Evolutionary conservation across 257 asterid species (phyloP), one percentile per base, ranked within the genome.

Genomic region (Penstemon barbatus): DNA sequence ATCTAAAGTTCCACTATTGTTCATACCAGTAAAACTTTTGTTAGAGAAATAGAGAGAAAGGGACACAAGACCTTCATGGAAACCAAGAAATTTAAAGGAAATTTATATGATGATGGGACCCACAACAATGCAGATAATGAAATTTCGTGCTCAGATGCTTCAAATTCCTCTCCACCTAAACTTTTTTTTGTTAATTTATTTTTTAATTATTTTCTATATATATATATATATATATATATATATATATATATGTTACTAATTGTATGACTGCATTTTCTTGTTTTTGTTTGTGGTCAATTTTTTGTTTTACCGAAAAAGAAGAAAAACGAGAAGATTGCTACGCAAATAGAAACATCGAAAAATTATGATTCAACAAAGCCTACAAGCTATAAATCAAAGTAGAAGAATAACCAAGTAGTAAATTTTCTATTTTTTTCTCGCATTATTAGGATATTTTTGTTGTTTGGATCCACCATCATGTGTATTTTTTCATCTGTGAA

Each of bases 371-470:
- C 79, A 5, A 69, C 54, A 58, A 85, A 77, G 70, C 66, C 83
- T 25, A 81, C 77, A 65, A 74, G 44, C 36, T 58, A 52, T 65
- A 84, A 88, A 84, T 86, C 91, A 25, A 25, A 25, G 33, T 1
- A 25, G 44, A 86, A 83, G 74, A 75, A 76, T 51, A 81, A 81
- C 60, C 67, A 80, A 42, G 96, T 86, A 75, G 81, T 84, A 13
- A 18, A 45, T 44, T 33, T 25, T 54, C 15, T 36, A 44, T 15
- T 25, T 25, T 56, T 42, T 40, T 1, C 18, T 46, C 64, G 68
- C 19, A 6, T 9, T 62, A 53, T 61, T 2, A 15, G 18, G 1
- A 25, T 40, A 3, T 61, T 61, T 15, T 13, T 52, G 68, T 41
- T 65, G 33, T 25, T 25, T 72, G 75, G 81, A 71, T 81, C 77